Conservation (phyloP, 2,329 filamentous ascomycete species). For the Dactylellina haptotyla region DNA sequence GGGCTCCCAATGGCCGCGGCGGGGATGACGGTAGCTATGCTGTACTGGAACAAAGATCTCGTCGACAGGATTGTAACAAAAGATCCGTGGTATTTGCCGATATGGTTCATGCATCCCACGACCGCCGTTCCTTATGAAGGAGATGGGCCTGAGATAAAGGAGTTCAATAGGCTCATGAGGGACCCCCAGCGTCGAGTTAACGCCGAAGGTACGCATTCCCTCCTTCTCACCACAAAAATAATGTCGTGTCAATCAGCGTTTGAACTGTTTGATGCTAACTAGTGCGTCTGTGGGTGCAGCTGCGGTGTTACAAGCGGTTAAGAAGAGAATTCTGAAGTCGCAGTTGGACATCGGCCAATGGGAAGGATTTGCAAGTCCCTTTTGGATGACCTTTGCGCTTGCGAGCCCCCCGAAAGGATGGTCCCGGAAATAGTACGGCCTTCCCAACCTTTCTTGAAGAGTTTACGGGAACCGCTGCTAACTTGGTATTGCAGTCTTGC, state of each 20-base stretch:
- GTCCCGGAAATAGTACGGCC: conserved; percentile 39
- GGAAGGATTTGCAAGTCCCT: conserved; percentile 47
- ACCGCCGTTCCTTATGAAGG: conserved; percentile 30
- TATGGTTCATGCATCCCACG: conserved; percentile 45
- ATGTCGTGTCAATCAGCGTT: too few relatives aligned
- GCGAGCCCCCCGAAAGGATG: conserved; percentile 20
- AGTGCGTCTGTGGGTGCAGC: conserved; percentile 1
- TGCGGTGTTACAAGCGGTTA: conserved; percentile 32
- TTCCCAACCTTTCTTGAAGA: too few relatives aligned
- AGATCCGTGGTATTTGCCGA: conserved; percentile 41
- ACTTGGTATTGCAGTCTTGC: conserved; percentile 25
- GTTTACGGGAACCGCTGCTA: conserved; percentile 1
- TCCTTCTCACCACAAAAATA: too few relatives aligned
- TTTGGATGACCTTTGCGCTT: conserved; percentile 47
- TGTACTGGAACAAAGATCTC: conserved; percentile 41
- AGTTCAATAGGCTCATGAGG: conserved; percentile 28
- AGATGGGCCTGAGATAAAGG: conserved; percentile 28
- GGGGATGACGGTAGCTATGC: conserved; percentile 23
- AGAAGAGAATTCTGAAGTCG: conserved; percentile 21
- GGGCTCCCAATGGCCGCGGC: conserved; percentile 33
- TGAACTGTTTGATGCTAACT: conserved; percentile 3
- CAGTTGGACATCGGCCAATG: conserved; percentile 40
- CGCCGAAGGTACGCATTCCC: conserved; percentile 44
- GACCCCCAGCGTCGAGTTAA: conserved; percentile 24
- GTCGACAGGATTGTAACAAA: conserved; percentile 34